A percentile compares a stretch with the other conserved stretches of the same genome.
Evolutionary conservation across 495 filamentous ascomycete genomes (phyloP).

Genomic region (Hyaloscypha finlandica): DNA sequence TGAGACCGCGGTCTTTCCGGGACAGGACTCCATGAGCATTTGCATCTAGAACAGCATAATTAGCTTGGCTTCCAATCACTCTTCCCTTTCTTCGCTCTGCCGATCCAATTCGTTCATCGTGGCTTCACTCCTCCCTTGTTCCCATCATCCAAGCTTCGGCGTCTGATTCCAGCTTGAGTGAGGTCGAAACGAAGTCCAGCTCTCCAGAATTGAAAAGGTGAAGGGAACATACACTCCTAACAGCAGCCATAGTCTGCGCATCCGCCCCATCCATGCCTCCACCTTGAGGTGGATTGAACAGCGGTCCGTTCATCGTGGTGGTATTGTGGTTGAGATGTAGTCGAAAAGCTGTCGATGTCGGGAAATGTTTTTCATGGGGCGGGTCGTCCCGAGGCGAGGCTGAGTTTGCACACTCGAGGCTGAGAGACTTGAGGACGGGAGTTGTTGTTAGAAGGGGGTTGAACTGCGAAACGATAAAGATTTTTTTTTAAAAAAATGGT

Average conservation of each 20-base stretch:
- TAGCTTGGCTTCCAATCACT: background rate
- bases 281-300: constrained; percentile 18
- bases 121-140: background rate
- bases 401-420: background rate
- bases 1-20: constrained; percentile 76
- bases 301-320: constrained; percentile 29
- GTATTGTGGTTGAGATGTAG: background rate
- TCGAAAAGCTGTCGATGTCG: background rate
- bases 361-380: background rate
- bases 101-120: background rate
- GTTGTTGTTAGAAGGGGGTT: too few species aligned
- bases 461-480: too few species aligned
- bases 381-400: background rate
- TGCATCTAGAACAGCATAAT: constrained; percentile 59
- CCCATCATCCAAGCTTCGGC: background rate
- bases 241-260: constrained; percentile 22
- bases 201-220: background rate
- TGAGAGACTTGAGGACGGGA: background rate
- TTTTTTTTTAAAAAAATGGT: too few species aligned
- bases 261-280: constrained; percentile 17
- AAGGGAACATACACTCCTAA: constrained; percentile 2
- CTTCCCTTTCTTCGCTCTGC: background rate
- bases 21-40: constrained; percentile 84
- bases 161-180: background rate
- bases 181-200: background rate